Evolutionary conservation across 768 basidiomycete genomes (phyloP), one percentile per base, ranked within the genome.

Genomic region (Inosperma sp.): DNA sequence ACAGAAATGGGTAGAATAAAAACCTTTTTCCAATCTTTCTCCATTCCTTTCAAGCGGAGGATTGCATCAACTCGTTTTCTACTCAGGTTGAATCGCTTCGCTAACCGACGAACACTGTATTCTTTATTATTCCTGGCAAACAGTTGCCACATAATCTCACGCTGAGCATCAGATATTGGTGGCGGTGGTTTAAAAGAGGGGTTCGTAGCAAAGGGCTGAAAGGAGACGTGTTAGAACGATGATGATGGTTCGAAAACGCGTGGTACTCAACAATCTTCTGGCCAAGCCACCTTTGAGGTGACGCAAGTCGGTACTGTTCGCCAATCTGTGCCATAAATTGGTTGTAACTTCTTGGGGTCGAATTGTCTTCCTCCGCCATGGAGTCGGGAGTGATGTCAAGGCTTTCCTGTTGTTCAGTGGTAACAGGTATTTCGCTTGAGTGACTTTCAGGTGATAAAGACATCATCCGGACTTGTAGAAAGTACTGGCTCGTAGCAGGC

Each of bases 201-300:
- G 61, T 95, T 94, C 68, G 88, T 72, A 10, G 89, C 88, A 64
- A 93, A 93, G 0, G 90, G 91, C 90, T 93, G 51, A 14, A 48
- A n/a, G 54, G 25, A 56, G 51, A 48, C 48, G 16, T 51, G 41
- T 55, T 21, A 42, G 49, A 42, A 49, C 29, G 29, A 45, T 9
- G 21, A 9, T 31, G 43, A 30, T 30, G 17, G 19, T n/a, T 7
- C 25, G 35, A 41, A 40, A 51, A 37, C 26, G 51, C 62, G 63
- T 65, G 56, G 59, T 61, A 73, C 76, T 72, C 68, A 68, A 82
- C 84, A 71, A 76, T 72, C 56, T 72, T 66, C 26, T 67, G 72
- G 54, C 80, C 79, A 7, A 91, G 70, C 82, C 84, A 90, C 49
- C 83, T 81, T 34, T 74, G 69, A 22, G 83, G 77, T 26, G 67